A percentile compares a stretch with the other conserved stretches of the same genome.
Evolutionary conservation across 1,284 basidiomycete species (phyloP).

Genomic region (Agroathelia rolfsii): DNA sequence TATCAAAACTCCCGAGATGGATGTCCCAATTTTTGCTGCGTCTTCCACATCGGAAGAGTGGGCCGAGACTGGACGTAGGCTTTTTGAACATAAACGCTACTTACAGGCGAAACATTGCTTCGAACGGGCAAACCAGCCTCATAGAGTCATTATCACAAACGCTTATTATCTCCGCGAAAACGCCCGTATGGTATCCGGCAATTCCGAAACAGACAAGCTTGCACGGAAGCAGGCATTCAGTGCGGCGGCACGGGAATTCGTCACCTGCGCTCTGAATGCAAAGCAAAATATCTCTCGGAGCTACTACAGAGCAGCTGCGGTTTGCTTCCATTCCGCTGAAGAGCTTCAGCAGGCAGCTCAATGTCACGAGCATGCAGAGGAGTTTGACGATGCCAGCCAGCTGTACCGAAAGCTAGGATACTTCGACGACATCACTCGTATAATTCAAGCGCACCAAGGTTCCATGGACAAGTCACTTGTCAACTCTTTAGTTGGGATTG

Average conservation of each 20-base stretch:
- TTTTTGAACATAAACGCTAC: conserved; percentile 49
- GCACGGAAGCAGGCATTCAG: conserved; percentile 27
- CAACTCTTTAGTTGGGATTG: conserved; percentile 34
- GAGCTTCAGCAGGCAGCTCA: conserved; percentile 35
- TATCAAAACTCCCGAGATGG: conserved; percentile 30
- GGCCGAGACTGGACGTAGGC: conserved; percentile 35
- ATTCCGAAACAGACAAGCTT: conserved; percentile 18
- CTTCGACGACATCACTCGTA: conserved; percentile 44
- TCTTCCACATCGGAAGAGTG: conserved; percentile 44
- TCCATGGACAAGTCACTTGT: conserved; percentile 25
- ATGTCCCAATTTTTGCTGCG: conserved; percentile 37
- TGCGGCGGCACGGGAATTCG: conserved; percentile 40
- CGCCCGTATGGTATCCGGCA: conserved; percentile 27
- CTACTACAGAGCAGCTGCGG: conserved; percentile 41
- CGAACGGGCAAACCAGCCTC: conserved; percentile 35
- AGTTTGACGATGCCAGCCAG: conserved; percentile 35
- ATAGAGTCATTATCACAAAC: conserved; percentile 35
- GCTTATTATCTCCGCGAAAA: conserved; percentile 35
- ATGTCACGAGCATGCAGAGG: conserved; percentile 31
- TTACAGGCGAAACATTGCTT: conserved; percentile 54
- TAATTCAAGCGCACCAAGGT: conserved; percentile 27
- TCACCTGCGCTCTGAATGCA: conserved; percentile 23
- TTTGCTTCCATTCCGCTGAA: conserved; percentile 37
- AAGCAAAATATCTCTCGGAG: conserved; percentile 18
- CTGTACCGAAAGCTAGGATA: conserved; percentile 36